These are phyloP conservation scores for Incumbomyces lentus DNA, from an alignment of 2,329 filamentous ascomycete species.

Conservation along the genomic window DNA sequence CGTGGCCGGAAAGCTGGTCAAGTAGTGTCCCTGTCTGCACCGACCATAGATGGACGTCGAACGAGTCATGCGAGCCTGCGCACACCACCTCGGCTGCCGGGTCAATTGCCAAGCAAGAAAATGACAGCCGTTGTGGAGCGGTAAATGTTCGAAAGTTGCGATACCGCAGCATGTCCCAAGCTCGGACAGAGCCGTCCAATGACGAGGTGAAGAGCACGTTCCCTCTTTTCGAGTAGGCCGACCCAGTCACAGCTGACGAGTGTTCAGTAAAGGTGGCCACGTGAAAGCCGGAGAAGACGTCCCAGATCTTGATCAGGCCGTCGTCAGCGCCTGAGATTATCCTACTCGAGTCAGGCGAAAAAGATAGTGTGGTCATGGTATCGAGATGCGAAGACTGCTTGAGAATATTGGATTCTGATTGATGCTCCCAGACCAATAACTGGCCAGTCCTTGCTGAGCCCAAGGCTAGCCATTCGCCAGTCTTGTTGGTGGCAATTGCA, in stretches of 20 bases:
- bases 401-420: slow-evolving; percentile 95
- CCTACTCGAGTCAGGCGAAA: slow-evolving; percentile 85
- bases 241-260: slow-evolving; percentile 81
- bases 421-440: slow-evolving; percentile 98
- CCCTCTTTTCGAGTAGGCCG: slow-evolving; percentile 88
- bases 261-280: slow-evolving; percentile 98
- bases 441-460: slow-evolving; percentile 92
- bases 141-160: slow-evolving; percentile 97
- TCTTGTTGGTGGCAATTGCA: slow-evolving; percentile 85
- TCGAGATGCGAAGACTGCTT: slow-evolving; percentile 98
- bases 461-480: slow-evolving; percentile 94
- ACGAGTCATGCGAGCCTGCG: slow-evolving; percentile 88
- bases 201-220: slow-evolving; percentile 94
- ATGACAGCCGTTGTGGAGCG: slow-evolving; percentile 79
- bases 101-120: slow-evolving; percentile 91
- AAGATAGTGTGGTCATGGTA: slow-evolving; percentile 83
- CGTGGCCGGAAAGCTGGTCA: slow-evolving; percentile 81
- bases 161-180: slow-evolving; percentile 93
- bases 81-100: slow-evolving; percentile 94
- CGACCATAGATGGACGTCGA: slow-evolving; percentile 96
- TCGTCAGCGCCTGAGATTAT: slow-evolving; percentile 93
- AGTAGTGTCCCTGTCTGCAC: slow-evolving; percentile 94
- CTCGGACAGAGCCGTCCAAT: slow-evolving; percentile 83
- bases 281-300: slow-evolving; percentile 91
- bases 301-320: slow-evolving; percentile 98